Evolutionary conservation across 1,139 yeast genomes (phyloP).

Genomic region (Suhomyces coccinellae): DNA sequence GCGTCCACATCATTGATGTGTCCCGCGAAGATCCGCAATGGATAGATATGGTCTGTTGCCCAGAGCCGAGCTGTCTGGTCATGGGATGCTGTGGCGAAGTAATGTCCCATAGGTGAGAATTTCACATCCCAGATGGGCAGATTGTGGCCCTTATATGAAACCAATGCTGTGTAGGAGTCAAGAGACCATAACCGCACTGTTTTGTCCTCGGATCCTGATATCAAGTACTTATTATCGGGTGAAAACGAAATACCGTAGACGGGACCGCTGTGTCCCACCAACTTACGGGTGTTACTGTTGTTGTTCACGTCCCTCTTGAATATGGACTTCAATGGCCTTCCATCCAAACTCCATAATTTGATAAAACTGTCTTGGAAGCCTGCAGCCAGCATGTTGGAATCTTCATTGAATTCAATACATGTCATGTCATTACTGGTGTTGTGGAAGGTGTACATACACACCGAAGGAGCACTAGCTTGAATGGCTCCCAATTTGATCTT

Average conservation of each 20-base stretch:
- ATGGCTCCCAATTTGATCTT: conserved; percentile 59
- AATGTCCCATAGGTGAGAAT: conserved; percentile 93
- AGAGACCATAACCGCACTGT: conserved; percentile 93
- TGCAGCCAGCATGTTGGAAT: conserved; percentile 83
- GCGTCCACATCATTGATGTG: conserved; percentile 96
- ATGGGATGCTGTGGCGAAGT: conserved; percentile 95
- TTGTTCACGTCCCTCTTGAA: conserved; percentile 60
- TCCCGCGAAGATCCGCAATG: conserved; percentile 94
- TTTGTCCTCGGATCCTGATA: conserved; percentile 88
- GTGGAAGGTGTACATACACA: conserved; percentile 98
- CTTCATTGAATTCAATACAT: conserved; percentile 81
- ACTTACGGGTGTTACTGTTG: conserved; percentile 53
- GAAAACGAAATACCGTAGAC: conserved; percentile 89
- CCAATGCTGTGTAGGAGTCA: conserved; percentile 86
- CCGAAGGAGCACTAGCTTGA: conserved; percentile 88
- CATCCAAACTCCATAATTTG: conserved; percentile 90
- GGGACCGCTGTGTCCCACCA: conserved; percentile 93
- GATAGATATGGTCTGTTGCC: conserved; percentile 98
- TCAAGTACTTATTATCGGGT: conserved; percentile 80
- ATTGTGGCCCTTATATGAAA: conserved; percentile 93
- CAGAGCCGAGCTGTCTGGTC: conserved; percentile 97
- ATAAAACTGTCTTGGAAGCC: conserved; percentile 93
- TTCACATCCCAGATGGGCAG: conserved; percentile 98
- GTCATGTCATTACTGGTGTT: conserved; percentile 89
- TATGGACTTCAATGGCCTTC: conserved; percentile 72